Percentiles rank a stretch among this genome's conserved stretches.
phyloP scores from a whole-genome alignment of 2,329 filamentous ascomycete species.

The Colletotrichum caudatum region DNA sequence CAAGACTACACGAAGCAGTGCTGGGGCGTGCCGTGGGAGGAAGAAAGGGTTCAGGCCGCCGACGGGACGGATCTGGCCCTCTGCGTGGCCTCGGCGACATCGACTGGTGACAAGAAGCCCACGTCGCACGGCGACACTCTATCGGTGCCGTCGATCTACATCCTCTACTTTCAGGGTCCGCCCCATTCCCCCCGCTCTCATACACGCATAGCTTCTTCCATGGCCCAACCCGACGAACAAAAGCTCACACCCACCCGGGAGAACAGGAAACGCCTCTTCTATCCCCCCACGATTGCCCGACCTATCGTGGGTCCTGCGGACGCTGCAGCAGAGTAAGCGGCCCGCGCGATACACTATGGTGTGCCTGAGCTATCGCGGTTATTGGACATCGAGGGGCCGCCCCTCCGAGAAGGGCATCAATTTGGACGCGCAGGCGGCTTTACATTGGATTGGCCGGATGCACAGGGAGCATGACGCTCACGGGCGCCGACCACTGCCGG shows the following conservation, averaged over 20 bases:
- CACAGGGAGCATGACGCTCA: constrained; percentile 48
- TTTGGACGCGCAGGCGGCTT: constrained; percentile 73
- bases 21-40: constrained; percentile 73
- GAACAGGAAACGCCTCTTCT: constrained; percentile 69
- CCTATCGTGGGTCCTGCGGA: constrained; percentile 64
- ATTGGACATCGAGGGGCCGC: constrained; percentile 81
- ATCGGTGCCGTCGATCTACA: constrained; percentile 58
- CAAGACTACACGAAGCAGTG: constrained; percentile 71
- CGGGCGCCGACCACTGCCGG: constrained; percentile 42
- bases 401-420: constrained; percentile 79
- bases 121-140: constrained; percentile 29
- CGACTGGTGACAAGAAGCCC: constrained; percentile 35
- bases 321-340: constrained; percentile 54
- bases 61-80: constrained; percentile 76
- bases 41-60: constrained; percentile 68
- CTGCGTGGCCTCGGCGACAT: constrained; percentile 62
- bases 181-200: constrained; percentile 24
- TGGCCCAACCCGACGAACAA: constrained; percentile 32
- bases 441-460: constrained; percentile 68
- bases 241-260: constrained; percentile 24
- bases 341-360: constrained; percentile 60
- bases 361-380: constrained; percentile 76
- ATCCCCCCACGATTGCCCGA: constrained; percentile 68
- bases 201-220: not conserved
- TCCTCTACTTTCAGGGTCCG: constrained; percentile 69